Percentiles rank a stretch among this genome's conserved stretches.
Evolutionary conservation across 495 filamentous ascomycete genomes (phyloP).

Genomic region (Venustampulla echinocandica): DNA sequence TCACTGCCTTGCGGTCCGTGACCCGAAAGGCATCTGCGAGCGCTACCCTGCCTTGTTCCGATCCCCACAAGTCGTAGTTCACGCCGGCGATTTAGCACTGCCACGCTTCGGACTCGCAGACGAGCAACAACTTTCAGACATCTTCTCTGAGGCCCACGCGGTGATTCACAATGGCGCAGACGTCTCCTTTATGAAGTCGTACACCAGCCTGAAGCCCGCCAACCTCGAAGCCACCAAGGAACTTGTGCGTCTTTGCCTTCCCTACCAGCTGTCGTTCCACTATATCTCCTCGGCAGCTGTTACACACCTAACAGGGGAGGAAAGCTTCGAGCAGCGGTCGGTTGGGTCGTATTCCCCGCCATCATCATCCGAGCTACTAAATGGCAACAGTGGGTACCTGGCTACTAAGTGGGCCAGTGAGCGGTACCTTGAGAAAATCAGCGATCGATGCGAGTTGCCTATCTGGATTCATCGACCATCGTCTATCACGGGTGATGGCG

Average conservation of each 20-base stretch:
- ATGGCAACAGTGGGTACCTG: slow-evolving; percentile 29
- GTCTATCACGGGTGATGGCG: neutral
- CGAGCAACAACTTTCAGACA: neutral
- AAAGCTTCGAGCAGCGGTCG: neutral
- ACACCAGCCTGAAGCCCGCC: slow-evolving; percentile 28
- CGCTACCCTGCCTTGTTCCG: slow-evolving; percentile 10
- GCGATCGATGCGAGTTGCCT: slow-evolving; percentile 19
- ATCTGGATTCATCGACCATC: slow-evolving; percentile 34
- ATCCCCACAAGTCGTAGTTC: slow-evolving; percentile 13
- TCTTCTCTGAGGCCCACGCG: slow-evolving; percentile 30
- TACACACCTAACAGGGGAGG: neutral
- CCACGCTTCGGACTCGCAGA: slow-evolving; percentile 7
- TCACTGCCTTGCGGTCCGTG: slow-evolving; percentile 14
- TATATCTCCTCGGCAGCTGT: slow-evolving; percentile 32
- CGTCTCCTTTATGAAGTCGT: slow-evolving; percentile 40
- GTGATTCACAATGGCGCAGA: slow-evolving; percentile 48
- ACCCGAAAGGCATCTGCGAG: no score
- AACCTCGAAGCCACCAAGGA: slow-evolving; percentile 40
- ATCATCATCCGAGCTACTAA: no score
- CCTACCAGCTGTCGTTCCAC: slow-evolving; percentile 36
- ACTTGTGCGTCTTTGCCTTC: slow-evolving; percentile 29
- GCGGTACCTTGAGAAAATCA: slow-evolving; percentile 31
- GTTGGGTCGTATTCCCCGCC: neutral
- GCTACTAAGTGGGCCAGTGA: slow-evolving; percentile 48
- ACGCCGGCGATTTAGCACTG: slow-evolving; percentile 10